Evolutionary conservation across 1,284 basidiomycete genomes (phyloP).

Genomic region (Kwoniella shivajii): DNA sequence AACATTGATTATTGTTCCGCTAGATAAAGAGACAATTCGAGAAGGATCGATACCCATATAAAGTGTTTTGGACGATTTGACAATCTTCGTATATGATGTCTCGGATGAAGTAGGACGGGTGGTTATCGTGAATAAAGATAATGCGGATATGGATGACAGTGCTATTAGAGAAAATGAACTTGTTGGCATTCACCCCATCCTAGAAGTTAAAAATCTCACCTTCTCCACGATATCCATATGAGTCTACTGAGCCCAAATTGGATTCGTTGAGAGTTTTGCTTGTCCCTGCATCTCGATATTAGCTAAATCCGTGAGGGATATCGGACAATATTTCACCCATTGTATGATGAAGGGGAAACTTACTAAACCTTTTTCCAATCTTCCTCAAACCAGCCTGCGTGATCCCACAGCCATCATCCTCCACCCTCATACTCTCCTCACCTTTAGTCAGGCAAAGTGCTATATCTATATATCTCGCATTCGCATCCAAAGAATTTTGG

Average conservation of each 20-base stretch:
- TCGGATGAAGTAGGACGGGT: constrained; percentile 65
- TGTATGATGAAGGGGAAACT: constrained; percentile 1
- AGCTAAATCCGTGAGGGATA: too few relatives aligned
- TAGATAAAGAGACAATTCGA: constrained; percentile 63
- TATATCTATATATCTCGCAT: constrained; percentile 46
- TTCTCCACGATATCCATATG: constrained; percentile 88
- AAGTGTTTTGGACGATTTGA: constrained; percentile 61
- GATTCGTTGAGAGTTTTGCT: constrained; percentile 23
- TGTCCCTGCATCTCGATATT: constrained; percentile 55
- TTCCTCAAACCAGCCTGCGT: constrained; percentile 61
- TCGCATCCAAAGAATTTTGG: constrained; percentile 70
- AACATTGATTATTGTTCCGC: constrained; percentile 76
- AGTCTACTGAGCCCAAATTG: constrained; percentile 44
- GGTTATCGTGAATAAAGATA: constrained; percentile 64
- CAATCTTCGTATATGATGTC: constrained; percentile 70
- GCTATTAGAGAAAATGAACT: constrained; percentile 56
- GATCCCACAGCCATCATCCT: constrained; percentile 80
- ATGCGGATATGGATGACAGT: constrained; percentile 74
- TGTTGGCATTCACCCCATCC: background rate
- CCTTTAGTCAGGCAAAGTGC: constrained; percentile 59
- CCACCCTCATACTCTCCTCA: constrained; percentile 66
- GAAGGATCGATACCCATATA: constrained; percentile 67
- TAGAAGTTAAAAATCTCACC: constrained; percentile 58
- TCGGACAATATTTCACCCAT: background rate
- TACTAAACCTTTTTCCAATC: constrained; percentile 58